Base-by-base conservation (phyloP, 179 eudicot species). In the Nepenthes alata region DNA sequence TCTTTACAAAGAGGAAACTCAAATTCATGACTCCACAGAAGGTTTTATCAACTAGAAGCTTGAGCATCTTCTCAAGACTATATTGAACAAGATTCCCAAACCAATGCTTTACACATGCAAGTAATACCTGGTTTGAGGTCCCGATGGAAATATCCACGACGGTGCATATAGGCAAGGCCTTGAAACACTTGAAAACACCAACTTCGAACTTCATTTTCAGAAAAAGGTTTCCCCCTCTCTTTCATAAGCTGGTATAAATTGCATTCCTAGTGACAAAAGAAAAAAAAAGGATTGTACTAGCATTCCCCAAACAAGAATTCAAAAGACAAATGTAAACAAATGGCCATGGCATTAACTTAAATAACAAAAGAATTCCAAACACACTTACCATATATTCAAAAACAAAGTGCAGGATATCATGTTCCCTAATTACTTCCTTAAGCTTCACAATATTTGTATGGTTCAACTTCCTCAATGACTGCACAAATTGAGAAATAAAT, bases 361-460 rank as follows among this genome's bases (percentile, higher is more conserved):
- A 13, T 16, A 25, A 4, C 5, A 52, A 52, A n/a, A n/a, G 55
- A 41, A 2, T 60, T 59, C 15, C 38, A 9, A 53, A 35, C 6
- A 4, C 0, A 35, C 11, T 65, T 80, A 88, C 98, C 97, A 94
- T 87, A 74, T 87, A 87, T 58, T 90, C 97, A 65, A 94, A 94
- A 69, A 94, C 97, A 67, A 94, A 94, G 70, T 90, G 87, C 69
- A 94, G 68, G 45, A 85, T 85, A 58, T 90, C 89, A 74, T 85
- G 83, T 60, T 94, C 99, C 70, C 97, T 79, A 36, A 90, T 82
- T 14, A 94, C 97, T 79, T 94, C 97, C 84, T 81, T 90, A 77
- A 94, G 91, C 84, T 90, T 90, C 64, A 94, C 99, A 66, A 94
- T 87, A 77, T 90, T 94, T 11, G 97, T 87, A 77, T 94, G 99